Evolutionary conservation across 192 early-diverging fungal species (phyloP).

Genomic region (Irineochytrium annulatum): DNA sequence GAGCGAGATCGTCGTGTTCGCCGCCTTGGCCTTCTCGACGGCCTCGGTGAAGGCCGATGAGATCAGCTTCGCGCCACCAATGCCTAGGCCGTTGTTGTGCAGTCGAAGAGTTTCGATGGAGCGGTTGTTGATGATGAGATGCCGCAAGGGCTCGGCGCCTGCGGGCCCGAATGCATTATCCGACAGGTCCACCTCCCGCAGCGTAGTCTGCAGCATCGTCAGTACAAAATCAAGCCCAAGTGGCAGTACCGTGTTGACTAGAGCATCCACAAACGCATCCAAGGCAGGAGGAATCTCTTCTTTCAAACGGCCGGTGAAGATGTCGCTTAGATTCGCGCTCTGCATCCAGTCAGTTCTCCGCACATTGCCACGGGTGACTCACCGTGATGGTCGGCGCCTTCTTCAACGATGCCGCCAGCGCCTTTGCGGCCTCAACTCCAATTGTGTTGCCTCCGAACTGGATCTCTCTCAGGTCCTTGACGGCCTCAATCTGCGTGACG

Average conservation of each 20-base stretch:
- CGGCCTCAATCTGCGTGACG: slow-evolving; percentile 63
- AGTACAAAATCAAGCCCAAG: not conserved
- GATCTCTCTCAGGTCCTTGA: slow-evolving; percentile 22
- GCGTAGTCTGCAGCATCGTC: not conserved
- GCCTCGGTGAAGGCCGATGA: slow-evolving; percentile 76
- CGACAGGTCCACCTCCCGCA: slow-evolving; percentile 51
- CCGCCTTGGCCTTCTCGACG: slow-evolving; percentile 64
- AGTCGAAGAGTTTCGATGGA: slow-evolving; percentile 79
- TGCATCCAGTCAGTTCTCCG: slow-evolving; percentile 22
- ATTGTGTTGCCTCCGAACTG: slow-evolving; percentile 82
- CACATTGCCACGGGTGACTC: slow-evolving; percentile 21
- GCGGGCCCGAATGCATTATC: slow-evolving; percentile 99
- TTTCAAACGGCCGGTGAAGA: slow-evolving; percentile 89
- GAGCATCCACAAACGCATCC: slow-evolving; percentile 75
- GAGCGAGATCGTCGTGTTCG: slow-evolving; percentile 61
- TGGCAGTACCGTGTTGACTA: slow-evolving; percentile 65
- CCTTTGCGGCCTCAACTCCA: slow-evolving; percentile 83
- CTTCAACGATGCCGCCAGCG: slow-evolving; percentile 68
- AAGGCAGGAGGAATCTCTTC: slow-evolving; percentile 83
- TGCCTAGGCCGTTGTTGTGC: slow-evolving; percentile 96
- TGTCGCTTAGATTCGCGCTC: slow-evolving; percentile 83
- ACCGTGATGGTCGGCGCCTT: slow-evolving; percentile 71
- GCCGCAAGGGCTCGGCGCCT: slow-evolving; percentile 82
- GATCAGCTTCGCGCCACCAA: slow-evolving; percentile 79
- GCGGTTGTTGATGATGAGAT: slow-evolving; percentile 77